These are phyloP conservation scores for Sapria himalayana DNA, from an alignment of 345 rosid species.

Conservation along the genomic window DNA sequence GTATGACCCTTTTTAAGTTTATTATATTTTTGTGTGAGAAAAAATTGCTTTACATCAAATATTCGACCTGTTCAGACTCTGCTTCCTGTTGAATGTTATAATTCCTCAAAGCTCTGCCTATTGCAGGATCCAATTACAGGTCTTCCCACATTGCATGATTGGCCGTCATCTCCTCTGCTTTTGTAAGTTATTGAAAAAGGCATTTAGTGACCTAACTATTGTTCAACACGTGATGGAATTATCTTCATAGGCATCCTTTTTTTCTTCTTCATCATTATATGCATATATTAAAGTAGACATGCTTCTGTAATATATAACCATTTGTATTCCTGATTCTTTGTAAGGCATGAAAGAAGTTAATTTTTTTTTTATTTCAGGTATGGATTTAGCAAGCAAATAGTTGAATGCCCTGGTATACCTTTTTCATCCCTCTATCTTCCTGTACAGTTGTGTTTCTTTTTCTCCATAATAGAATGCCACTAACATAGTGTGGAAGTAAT, in stretches of 20 bases:
- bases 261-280: neutral
- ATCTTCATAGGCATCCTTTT: neutral
- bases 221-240: too few relatives aligned
- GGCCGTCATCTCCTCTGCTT: slow-evolving; percentile 41
- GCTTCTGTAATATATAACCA: neutral
- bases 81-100: too few relatives aligned
- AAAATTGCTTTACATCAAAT: too few relatives aligned
- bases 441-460: too few relatives aligned
- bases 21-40: too few relatives aligned
- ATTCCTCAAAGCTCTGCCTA: slow-evolving; percentile 9
- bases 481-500: too few relatives aligned
- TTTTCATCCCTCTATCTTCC: neutral
- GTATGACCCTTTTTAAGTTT: too few relatives aligned
- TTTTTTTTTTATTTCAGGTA: slow-evolving; percentile 33
- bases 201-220: too few relatives aligned
- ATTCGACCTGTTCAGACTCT: too few relatives aligned
- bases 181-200: slow-evolving; percentile 62
- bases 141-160: slow-evolving; percentile 51
- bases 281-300: neutral
- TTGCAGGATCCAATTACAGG: slow-evolving; percentile 81
- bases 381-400: slow-evolving; percentile 81
- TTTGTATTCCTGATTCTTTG: neutral
- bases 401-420: slow-evolving; percentile 63
- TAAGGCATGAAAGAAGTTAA: neutral
- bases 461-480: too few relatives aligned